These are phyloP conservation scores for Coccomyxa subellipsoidea DNA, from an alignment of 163 green algal genomes.

Conservation along the genomic window DNA sequence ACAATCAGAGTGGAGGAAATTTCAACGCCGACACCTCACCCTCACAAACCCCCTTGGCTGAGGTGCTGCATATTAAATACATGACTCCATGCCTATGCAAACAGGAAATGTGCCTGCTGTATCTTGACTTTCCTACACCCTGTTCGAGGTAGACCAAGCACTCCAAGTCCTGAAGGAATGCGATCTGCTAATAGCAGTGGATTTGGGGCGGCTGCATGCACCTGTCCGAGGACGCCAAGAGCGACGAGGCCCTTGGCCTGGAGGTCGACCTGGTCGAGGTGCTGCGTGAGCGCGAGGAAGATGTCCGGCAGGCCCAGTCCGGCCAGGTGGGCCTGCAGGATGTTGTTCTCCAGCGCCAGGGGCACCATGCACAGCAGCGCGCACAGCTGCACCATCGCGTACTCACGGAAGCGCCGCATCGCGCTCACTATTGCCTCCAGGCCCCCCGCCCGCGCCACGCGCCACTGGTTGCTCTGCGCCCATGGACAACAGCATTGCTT, in stretches of 20 bases:
- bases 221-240: slow-evolving; percentile 61
- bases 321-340: slow-evolving; percentile 49
- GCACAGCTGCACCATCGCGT: slow-evolving; percentile 61
- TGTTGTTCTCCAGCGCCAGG: slow-evolving; percentile 50
- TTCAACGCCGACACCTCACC: too few relatives aligned
- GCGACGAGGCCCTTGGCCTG: slow-evolving; percentile 59
- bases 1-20: too few relatives aligned
- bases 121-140: too few relatives aligned
- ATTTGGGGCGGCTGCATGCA: too few relatives aligned
- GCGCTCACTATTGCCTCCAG: slow-evolving; percentile 39
- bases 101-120: too few relatives aligned
- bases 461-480: slow-evolving; percentile 35
- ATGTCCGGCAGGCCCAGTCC: slow-evolving; percentile 32
- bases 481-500: background rate
- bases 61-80: too few relatives aligned
- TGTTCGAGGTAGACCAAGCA: too few relatives aligned
- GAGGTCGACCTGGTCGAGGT: slow-evolving; percentile 46
- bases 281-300: slow-evolving; percentile 35
- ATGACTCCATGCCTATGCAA: too few relatives aligned
- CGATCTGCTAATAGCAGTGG: too few relatives aligned
- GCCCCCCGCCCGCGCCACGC: slow-evolving; percentile 36
- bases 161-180: too few relatives aligned
- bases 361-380: slow-evolving; percentile 62
- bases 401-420: slow-evolving; percentile 35
- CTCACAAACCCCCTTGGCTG: too few relatives aligned